Conservation (phyloP, 352 stramenopile genomes). For the Globisporangium recalcitrans region DNA sequence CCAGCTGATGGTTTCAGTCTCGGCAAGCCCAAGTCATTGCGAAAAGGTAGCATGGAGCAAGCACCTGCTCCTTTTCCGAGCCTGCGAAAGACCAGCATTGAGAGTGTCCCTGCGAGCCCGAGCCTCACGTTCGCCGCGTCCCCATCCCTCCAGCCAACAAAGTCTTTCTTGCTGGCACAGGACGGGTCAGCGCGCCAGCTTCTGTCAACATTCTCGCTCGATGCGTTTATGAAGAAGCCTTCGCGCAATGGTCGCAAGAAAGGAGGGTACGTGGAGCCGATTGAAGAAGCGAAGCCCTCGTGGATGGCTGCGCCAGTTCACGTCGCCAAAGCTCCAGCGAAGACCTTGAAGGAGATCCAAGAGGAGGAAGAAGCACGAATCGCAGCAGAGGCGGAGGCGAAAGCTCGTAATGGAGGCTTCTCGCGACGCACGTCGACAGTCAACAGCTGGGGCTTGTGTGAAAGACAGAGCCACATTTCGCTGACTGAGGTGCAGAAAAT, state of each 20-base stretch:
- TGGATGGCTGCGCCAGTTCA: slow-evolving; percentile 7
- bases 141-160: neutral
- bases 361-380: slow-evolving; percentile 45
- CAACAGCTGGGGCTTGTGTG: slow-evolving; percentile 66
- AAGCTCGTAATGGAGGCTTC: slow-evolving; percentile 33
- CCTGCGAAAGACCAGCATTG: slow-evolving; percentile 22
- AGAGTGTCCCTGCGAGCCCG: slow-evolving; percentile 27
- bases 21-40: slow-evolving; percentile 17
- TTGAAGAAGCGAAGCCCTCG: slow-evolving; percentile 4
- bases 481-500: slow-evolving; percentile 58
- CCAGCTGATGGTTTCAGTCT: slow-evolving; percentile 22
- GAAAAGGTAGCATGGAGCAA: slow-evolving; percentile 29
- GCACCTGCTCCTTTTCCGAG: slow-evolving; percentile 8
- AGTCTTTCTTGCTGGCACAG: slow-evolving; percentile 34
- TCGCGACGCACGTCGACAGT: slow-evolving; percentile 39
- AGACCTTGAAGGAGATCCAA: slow-evolving; percentile 66
- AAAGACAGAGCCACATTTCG: slow-evolving; percentile 40
- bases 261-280: neutral
- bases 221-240: slow-evolving; percentile 59
- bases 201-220: slow-evolving; percentile 51
- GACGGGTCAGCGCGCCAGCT: slow-evolving; percentile 42
- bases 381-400: slow-evolving; percentile 37
- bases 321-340: slow-evolving; percentile 14
- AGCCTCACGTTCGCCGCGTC: slow-evolving; percentile 23
- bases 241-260: slow-evolving; percentile 24